phyloP scores from a whole-genome alignment of 1,284 basidiomycete genomes.

The Ustilago crameri region DNA sequence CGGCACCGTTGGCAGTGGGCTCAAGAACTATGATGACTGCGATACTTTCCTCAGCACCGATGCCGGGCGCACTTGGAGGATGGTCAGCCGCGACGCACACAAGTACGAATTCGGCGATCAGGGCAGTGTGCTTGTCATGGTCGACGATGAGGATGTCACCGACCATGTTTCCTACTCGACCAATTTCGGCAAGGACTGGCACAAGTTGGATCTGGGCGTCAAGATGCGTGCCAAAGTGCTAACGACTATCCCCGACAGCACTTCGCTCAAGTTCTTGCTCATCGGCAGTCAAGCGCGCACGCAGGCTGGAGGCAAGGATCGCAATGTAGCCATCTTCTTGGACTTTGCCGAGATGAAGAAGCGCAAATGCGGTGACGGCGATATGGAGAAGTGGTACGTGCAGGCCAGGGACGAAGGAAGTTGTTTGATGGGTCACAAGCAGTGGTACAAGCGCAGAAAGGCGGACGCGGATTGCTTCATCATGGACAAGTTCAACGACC shows the following conservation, averaged over 20 bases:
- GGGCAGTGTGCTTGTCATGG: slow-evolving; percentile 82
- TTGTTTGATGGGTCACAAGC: slow-evolving; percentile 97
- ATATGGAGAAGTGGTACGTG: slow-evolving; percentile 91
- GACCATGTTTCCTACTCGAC: slow-evolving; percentile 83
- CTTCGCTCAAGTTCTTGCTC: slow-evolving; percentile 88
- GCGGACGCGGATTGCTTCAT: slow-evolving; percentile 86
- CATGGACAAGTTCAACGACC: slow-evolving; percentile 77
- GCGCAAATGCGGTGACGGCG: slow-evolving; percentile 77
- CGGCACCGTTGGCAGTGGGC: slow-evolving; percentile 80
- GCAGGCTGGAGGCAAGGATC: slow-evolving; percentile 73
- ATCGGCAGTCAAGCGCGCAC: slow-evolving; percentile 80
- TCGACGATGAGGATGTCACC: slow-evolving; percentile 86
- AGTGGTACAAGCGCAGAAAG: slow-evolving; percentile 92
- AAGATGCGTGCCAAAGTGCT: slow-evolving; percentile 81
- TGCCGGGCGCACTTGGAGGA: slow-evolving; percentile 86
- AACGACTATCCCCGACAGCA: slow-evolving; percentile 89
- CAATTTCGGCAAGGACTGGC: slow-evolving; percentile 85
- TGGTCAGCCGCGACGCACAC: slow-evolving; percentile 81
- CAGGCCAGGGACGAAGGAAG: slow-evolving; percentile 73
- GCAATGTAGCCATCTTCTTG: slow-evolving; percentile 80
- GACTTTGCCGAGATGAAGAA: slow-evolving; percentile 82
- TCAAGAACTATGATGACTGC: slow-evolving; percentile 84
- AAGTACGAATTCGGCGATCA: slow-evolving; percentile 96
- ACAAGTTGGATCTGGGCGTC: slow-evolving; percentile 77
- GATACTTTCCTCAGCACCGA: slow-evolving; percentile 94